phyloP scores from a whole-genome alignment of 2,329 filamentous ascomycete genomes.

The Phaeosphaeriaceae sp. region DNA sequence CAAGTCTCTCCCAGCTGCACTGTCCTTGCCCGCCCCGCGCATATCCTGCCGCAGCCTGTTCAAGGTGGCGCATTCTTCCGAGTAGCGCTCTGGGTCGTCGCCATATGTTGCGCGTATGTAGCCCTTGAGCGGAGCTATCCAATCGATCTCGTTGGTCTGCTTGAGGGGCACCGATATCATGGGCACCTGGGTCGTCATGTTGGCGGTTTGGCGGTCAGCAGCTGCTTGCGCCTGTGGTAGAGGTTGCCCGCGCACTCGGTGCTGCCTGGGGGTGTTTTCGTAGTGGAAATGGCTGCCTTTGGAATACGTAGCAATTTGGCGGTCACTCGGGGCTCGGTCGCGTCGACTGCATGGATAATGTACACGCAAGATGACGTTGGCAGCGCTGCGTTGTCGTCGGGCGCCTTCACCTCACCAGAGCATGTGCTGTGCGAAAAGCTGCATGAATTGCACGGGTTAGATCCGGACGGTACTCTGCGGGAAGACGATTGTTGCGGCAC shows the following conservation, averaged over 20 bases:
- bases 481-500: constrained; percentile 3
- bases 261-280: neutral
- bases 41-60: constrained; percentile 97
- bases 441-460: constrained; percentile 11
- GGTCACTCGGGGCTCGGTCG: constrained; percentile 18
- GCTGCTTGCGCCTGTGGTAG: neutral
- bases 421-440: constrained; percentile 13
- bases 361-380: constrained; percentile 40
- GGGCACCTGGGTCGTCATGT: constrained; percentile 67
- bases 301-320: neutral
- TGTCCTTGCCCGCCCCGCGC: constrained; percentile 96
- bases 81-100: constrained; percentile 95
- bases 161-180: constrained; percentile 96
- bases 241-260: neutral
- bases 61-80: constrained; percentile 92
- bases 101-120: constrained; percentile 95
- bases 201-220: constrained; percentile 10
- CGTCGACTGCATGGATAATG: constrained; percentile 25
- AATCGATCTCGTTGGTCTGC: constrained; percentile 97
- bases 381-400: constrained; percentile 25
- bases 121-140: constrained; percentile 87
- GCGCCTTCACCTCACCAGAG: neutral
- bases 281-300: neutral
- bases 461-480: neutral
- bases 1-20: constrained; percentile 89